Conservation (phyloP, 768 basidiomycete species). For the Exidia glandulosa region DNA sequence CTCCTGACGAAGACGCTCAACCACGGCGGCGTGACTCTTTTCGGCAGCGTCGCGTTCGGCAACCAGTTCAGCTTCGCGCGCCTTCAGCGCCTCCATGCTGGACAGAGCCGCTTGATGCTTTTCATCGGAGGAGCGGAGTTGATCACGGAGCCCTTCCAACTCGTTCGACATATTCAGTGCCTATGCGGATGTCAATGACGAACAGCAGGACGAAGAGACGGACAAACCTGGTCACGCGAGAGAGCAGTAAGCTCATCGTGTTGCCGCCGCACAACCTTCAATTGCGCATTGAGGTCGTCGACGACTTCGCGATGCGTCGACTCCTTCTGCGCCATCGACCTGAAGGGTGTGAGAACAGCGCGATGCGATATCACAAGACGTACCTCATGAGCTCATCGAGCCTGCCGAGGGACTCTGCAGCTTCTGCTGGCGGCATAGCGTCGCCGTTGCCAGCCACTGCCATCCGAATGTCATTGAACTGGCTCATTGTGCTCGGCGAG, state of each 20-base stretch:
- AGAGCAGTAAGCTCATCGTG: constrained; percentile 73
- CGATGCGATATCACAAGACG: constrained; percentile 17
- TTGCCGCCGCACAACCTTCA: constrained; percentile 49
- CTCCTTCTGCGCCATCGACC: constrained; percentile 97
- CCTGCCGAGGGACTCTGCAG: constrained; percentile 63
- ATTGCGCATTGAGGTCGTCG: constrained; percentile 55
- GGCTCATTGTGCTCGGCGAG: constrained; percentile 61
- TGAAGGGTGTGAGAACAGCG: constrained; percentile 20
- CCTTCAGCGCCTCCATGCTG: constrained; percentile 42
- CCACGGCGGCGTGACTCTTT: constrained; percentile 26
- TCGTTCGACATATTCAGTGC: constrained; percentile 81
- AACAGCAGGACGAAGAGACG: not conserved
- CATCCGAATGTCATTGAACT: constrained; percentile 63
- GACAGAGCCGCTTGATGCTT: constrained; percentile 42
- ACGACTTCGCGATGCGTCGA: constrained; percentile 76
- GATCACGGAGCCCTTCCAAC: constrained; percentile 53
- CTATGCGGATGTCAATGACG: constrained; percentile 24
- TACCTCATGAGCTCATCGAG: constrained; percentile 91
- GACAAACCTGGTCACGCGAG: constrained; percentile 70
- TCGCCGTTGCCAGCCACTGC: constrained; percentile 41
- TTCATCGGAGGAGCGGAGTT: constrained; percentile 9
- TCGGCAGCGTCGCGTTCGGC: constrained; percentile 14
- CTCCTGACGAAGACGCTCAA: constrained; percentile 31
- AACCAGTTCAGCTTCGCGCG: constrained; percentile 38
- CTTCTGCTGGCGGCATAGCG: constrained; percentile 31